These are phyloP conservation scores for Lenwebbia sp. DNA, from an alignment of 345 rosid genomes.

Conservation along the genomic window DNA sequence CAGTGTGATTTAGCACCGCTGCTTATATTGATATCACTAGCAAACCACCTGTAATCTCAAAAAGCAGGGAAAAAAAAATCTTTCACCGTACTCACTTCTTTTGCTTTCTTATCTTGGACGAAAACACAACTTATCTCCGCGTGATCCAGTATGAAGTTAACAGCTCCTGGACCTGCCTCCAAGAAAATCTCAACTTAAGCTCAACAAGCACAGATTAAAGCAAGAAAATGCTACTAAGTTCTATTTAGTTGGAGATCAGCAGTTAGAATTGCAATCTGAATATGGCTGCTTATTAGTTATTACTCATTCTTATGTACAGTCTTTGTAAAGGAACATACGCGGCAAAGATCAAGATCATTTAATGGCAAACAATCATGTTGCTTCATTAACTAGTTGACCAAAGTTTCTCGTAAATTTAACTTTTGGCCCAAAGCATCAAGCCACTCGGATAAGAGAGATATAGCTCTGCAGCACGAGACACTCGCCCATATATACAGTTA, in stretches of 20 bases:
- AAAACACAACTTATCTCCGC: constrained; percentile 82
- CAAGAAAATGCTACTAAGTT: not conserved
- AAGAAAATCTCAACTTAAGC: constrained; percentile 2
- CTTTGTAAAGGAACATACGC: not conserved
- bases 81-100: constrained; percentile 35
- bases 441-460: not conserved
- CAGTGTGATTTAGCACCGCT: not conserved
- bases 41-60: not conserved
- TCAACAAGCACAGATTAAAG: not conserved
- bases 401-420: not conserved
- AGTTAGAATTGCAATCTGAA: not conserved
- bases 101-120: constrained; percentile 66
- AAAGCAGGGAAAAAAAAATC: not conserved
- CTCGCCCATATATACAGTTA: not conserved
- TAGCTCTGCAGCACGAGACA: not conserved
- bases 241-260: not conserved
- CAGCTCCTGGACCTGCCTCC: constrained; percentile 71
- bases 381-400: not conserved
- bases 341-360: not conserved
- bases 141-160: constrained; percentile 70
- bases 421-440: not conserved
- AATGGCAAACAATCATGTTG: not conserved
- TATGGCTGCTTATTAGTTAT: not conserved
- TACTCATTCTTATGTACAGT: not conserved
- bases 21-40: not conserved